Percentiles rank a stretch among this genome's conserved stretches.
Conservation (phyloP, 2,329 filamentous ascomycete species). For the Botrytis porri region DNA sequence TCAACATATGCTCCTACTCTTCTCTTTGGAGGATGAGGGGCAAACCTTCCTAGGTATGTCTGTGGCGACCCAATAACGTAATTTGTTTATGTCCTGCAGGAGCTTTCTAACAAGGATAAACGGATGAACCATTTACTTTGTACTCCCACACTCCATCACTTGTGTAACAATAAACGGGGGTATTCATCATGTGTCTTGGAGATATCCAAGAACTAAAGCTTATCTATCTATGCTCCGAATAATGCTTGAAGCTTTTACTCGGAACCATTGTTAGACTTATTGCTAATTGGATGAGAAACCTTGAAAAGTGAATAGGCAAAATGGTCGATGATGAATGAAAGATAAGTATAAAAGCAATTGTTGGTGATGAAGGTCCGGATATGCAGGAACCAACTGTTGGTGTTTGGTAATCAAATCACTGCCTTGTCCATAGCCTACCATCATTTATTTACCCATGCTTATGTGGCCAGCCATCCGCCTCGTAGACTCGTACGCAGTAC, state of each 20-base stretch:
- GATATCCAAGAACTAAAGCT: background rate
- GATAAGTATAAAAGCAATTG: background rate
- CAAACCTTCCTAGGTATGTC: background rate
- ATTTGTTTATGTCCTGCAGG: slow-evolving; percentile 13
- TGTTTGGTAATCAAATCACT: background rate
- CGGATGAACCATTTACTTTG: background rate
- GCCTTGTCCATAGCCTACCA: background rate
- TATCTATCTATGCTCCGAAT: background rate
- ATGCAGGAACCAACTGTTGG: slow-evolving; percentile 5
- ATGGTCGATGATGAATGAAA: background rate
- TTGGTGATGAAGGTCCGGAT: background rate
- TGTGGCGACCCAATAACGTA: background rate
- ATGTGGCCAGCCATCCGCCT: background rate
- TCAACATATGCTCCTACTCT: background rate
- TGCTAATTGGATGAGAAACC: background rate
- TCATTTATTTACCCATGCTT: background rate
- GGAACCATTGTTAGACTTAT: background rate
- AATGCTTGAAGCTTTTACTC: background rate
- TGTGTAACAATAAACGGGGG: background rate
- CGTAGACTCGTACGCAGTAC: background rate
- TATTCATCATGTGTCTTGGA: background rate
- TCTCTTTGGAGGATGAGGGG: slow-evolving; percentile 1
- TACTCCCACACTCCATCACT: background rate
- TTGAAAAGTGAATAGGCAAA: background rate
- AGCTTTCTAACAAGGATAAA: background rate